These are phyloP conservation scores for Calvatia gigantea DNA, from an alignment of 768 basidiomycete species.

Conservation along the genomic window DNA sequence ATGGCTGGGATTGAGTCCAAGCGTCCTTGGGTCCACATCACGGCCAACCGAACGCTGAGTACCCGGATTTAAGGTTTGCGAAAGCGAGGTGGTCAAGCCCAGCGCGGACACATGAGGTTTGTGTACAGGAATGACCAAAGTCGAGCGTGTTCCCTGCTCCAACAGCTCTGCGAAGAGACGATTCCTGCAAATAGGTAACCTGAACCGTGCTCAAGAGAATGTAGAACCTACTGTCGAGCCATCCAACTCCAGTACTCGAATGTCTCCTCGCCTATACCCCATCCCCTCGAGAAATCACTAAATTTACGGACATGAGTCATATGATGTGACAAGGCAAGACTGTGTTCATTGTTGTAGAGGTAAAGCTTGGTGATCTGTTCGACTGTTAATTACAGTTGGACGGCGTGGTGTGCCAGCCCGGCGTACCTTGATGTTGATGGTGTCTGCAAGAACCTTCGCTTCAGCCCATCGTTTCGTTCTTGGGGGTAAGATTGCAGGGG, in stretches of 20 bases:
- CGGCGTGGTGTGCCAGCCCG: not conserved
- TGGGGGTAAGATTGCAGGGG: conserved; percentile 80
- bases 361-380: conserved; percentile 83
- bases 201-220: not conserved
- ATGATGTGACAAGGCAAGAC: conserved; percentile 78
- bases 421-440: conserved; percentile 86
- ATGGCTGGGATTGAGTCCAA: conserved; percentile 77
- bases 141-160: conserved; percentile 71
- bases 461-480: conserved; percentile 98
- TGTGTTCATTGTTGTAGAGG: conserved; percentile 85
- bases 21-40: conserved; percentile 50
- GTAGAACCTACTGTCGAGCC: conserved; percentile 71
- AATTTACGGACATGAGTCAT: conserved; percentile 84
- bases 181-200: conserved; percentile 47
- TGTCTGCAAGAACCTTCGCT: conserved; percentile 94
- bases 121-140: conserved; percentile 59
- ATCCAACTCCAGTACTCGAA: conserved; percentile 99
- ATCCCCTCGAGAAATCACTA: conserved; percentile 80
- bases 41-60: conserved; percentile 35
- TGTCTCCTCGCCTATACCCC: conserved; percentile 96
- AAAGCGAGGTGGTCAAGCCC: conserved; percentile 18
- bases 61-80: conserved; percentile 16
- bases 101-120: conserved; percentile 36
- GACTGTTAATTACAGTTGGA: not conserved
- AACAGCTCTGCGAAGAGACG: conserved; percentile 89